Conservation (phyloP, 164 flowering plant species). For the Taxillus chinensis region DNA sequence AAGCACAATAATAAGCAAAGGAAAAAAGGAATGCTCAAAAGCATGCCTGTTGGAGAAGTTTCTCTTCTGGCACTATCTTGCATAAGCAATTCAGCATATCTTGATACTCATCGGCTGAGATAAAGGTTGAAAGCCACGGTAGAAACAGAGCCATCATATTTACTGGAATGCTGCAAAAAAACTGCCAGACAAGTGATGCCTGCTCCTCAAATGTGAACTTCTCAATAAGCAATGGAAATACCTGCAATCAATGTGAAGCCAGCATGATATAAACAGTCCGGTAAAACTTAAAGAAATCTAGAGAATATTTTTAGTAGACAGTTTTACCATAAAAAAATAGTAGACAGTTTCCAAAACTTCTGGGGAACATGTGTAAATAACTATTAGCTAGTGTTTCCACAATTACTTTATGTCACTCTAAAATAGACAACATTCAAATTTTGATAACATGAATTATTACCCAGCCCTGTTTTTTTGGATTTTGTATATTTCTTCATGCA, state of each 20-base stretch:
- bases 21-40: not conserved
- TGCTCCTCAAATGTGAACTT: slow-evolving; percentile 57
- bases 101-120: slow-evolving; percentile 36
- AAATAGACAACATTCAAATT: too few species aligned
- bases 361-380: too few species aligned
- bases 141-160: slow-evolving; percentile 50
- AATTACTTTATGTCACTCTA: too few species aligned
- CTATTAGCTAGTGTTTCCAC: too few species aligned
- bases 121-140: slow-evolving; percentile 67
- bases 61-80: slow-evolving; percentile 53
- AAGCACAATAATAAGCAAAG: not conserved
- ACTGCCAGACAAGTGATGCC: slow-evolving; percentile 75
- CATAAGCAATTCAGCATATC: slow-evolving; percentile 33
- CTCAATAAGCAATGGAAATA: slow-evolving; percentile 58
- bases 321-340: too few species aligned
- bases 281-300: not conserved
- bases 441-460: too few species aligned
- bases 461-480: too few species aligned
- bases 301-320: not conserved
- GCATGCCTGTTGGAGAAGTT: slow-evolving; percentile 58
- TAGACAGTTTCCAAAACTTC: too few species aligned
- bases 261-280: not conserved
- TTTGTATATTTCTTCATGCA: too few species aligned
- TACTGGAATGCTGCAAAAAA: slow-evolving; percentile 66
- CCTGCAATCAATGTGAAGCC: slow-evolving; percentile 28